Percentiles rank a stretch among this genome's conserved stretches.
These are phyloP conservation scores for Schwanniomyces sp. DNA, from an alignment of 805 yeast genomes.

Conservation along the genomic window DNA sequence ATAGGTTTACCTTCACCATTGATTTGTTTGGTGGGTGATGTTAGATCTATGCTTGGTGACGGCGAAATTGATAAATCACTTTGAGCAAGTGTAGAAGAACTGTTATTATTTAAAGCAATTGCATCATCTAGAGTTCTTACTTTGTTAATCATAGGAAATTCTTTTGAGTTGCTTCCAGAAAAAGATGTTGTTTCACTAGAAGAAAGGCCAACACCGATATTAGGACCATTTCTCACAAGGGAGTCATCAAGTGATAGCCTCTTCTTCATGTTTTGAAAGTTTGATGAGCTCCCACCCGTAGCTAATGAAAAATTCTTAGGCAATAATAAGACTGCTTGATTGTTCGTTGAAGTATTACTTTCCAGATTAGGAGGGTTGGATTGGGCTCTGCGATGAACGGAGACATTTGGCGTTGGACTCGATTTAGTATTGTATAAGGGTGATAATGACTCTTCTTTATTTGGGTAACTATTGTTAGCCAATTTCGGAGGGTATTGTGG, in stretches of 20 bases:
- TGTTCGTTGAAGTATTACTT: slow-evolving; percentile 2
- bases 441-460: slow-evolving; percentile 26
- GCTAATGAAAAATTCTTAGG: slow-evolving; percentile 46
- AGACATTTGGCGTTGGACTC: slow-evolving; percentile 16
- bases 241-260: slow-evolving; percentile 26
- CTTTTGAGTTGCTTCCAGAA: not conserved
- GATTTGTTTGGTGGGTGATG: not conserved
- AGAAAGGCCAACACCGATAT: slow-evolving; percentile 15
- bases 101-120: not conserved
- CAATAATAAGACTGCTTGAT: slow-evolving; percentile 47
- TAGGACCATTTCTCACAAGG: slow-evolving; percentile 9
- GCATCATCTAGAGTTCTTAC: not conserved
- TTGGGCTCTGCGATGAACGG: slow-evolving; percentile 28
- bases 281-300: slow-evolving; percentile 5
- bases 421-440: slow-evolving; percentile 16
- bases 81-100: not conserved
- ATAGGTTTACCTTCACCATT: not conserved
- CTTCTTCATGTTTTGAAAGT: slow-evolving; percentile 15
- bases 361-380: slow-evolving; percentile 34
- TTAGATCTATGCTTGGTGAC: not conserved
- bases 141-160: not conserved
- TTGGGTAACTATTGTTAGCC: slow-evolving; percentile 2
- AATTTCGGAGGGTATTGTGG: slow-evolving; percentile 24
- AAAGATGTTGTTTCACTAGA: not conserved
- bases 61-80: not conserved